These are phyloP conservation scores for Saccharomycopsis olivae DNA, from an alignment of 805 yeast species.

Conservation along the genomic window DNA sequence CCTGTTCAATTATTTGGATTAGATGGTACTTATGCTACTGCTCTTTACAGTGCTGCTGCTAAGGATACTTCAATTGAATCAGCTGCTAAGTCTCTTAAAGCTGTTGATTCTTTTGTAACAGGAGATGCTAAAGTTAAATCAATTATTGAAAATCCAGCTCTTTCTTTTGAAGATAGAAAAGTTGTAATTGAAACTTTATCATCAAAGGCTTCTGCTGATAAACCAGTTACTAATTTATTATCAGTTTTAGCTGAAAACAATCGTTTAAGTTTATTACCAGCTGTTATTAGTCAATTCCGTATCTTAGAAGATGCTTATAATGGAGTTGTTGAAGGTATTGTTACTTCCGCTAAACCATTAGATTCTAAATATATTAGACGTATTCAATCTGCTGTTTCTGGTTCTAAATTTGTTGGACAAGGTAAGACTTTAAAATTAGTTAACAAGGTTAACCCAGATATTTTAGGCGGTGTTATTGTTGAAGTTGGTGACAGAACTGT, in stretches of 20 bases:
- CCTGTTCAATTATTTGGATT: constrained; percentile 92
- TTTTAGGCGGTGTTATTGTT: constrained; percentile 91
- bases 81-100: constrained; percentile 52
- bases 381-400: constrained; percentile 66
- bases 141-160: constrained; percentile 72
- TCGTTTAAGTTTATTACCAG: constrained; percentile 64
- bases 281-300: constrained; percentile 61
- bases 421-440: constrained; percentile 79
- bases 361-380: constrained; percentile 72
- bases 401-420: constrained; percentile 71
- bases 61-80: constrained; percentile 68
- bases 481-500: constrained; percentile 96
- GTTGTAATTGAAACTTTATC: constrained; percentile 53
- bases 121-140: constrained; percentile 53
- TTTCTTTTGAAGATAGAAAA: constrained; percentile 65
- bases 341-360: constrained; percentile 78
- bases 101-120: constrained; percentile 43
- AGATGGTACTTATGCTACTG: constrained; percentile 95
- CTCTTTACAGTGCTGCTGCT: constrained; percentile 85
- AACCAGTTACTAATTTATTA: constrained; percentile 70
- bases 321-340: constrained; percentile 88
- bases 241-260: constrained; percentile 86
- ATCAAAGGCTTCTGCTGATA: constrained; percentile 43
- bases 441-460: constrained; percentile 79
- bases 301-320: constrained; percentile 78